phyloP scores from a whole-genome alignment of 768 basidiomycete species.

The Boletus rex-veris region DNA sequence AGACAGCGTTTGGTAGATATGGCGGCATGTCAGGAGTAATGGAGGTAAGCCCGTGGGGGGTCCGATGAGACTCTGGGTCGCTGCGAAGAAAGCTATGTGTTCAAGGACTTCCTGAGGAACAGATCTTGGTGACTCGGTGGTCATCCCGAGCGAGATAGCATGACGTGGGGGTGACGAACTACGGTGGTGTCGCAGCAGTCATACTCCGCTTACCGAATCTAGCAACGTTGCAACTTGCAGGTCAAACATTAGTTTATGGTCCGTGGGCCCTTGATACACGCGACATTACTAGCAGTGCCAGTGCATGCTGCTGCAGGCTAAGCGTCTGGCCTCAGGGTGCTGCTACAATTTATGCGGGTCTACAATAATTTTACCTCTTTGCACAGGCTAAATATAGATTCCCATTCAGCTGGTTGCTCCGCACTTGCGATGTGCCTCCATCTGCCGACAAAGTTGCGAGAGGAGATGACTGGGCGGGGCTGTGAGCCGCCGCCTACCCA shows the following conservation, averaged over 20 bases:
- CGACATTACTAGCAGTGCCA: not conserved
- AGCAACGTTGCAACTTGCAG: not conserved
- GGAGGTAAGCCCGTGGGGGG: constrained; percentile 59
- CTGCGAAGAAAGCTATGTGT: constrained; percentile 67
- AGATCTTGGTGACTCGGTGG: constrained; percentile 26
- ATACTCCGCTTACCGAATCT: constrained; percentile 5
- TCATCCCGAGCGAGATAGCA: constrained; percentile 6
- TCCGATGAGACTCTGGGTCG: constrained; percentile 49
- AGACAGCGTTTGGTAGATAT: constrained; percentile 48
- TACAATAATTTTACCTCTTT: constrained; percentile 32
- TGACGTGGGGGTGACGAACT: not conserved
- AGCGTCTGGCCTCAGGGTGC: not conserved
- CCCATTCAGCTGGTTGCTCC: constrained; percentile 40
- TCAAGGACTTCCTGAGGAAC: constrained; percentile 79
- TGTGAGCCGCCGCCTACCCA: constrained; percentile 6
- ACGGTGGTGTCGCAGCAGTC: not conserved
- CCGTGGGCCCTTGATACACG: constrained; percentile 5
- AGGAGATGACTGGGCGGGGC: constrained; percentile 40
- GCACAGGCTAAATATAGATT: constrained; percentile 51
- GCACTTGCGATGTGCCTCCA: constrained; percentile 36
- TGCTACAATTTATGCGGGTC: not conserved
- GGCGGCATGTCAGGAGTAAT: constrained; percentile 50
- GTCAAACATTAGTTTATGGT: no score
- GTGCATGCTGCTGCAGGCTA: not conserved
- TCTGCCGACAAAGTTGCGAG: constrained; percentile 51